phyloP scores from a whole-genome alignment of 1,284 basidiomycete species.

The Coniferiporia weirii region DNA sequence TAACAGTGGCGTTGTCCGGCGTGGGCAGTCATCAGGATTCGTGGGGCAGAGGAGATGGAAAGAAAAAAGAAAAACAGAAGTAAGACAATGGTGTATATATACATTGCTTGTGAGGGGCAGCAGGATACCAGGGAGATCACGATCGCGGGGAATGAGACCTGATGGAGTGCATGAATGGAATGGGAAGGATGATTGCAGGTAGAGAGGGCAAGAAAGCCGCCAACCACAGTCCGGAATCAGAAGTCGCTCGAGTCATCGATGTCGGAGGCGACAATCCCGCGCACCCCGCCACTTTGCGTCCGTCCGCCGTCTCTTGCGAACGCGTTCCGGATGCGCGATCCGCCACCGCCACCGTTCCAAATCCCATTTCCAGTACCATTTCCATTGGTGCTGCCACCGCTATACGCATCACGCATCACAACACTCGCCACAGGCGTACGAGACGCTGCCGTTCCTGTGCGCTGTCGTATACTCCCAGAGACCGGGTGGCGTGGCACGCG shows the following conservation, averaged over 20 bases:
- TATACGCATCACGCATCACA: constrained; percentile 15
- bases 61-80: not conserved
- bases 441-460: constrained; percentile 10
- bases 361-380: constrained; percentile 5
- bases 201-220: not conserved
- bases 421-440: constrained; percentile 17
- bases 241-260: constrained; percentile 33
- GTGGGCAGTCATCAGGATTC: not conserved
- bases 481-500: not conserved
- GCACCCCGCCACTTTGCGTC: constrained; percentile 76
- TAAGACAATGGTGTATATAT: constrained; percentile 1
- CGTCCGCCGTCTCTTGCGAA: constrained; percentile 71
- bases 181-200: not conserved
- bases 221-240: constrained; percentile 7
- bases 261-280: constrained; percentile 51
- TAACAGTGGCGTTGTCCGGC: not conserved
- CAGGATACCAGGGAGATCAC: not conserved
- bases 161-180: not conserved
- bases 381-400: constrained; percentile 30
- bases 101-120: not conserved
- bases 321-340: constrained; percentile 54
- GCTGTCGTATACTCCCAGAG: not conserved
- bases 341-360: constrained; percentile 22
- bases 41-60: not conserved
- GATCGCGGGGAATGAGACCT: not conserved